These are phyloP conservation scores for Carallia pectinifolia DNA, from an alignment of 345 rosid species.

Conservation along the genomic window DNA sequence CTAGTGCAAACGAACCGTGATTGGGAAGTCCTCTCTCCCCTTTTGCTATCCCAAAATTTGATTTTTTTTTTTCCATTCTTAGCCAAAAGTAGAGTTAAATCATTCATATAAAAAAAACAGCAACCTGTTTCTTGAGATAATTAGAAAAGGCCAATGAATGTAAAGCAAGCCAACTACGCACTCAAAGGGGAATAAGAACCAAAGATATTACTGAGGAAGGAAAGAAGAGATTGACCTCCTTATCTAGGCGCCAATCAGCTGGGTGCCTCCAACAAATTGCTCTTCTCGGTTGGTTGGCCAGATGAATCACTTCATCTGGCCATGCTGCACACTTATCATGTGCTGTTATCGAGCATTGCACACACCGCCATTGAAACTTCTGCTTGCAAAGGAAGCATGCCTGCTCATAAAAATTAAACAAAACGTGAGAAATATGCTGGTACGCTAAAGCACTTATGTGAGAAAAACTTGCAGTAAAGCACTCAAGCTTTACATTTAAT, in stretches of 20 bases:
- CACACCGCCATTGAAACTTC: slow-evolving; percentile 72
- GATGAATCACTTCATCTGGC: slow-evolving; percentile 58
- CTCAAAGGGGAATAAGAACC: slow-evolving; percentile 1
- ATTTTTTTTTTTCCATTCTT: too few relatives aligned
- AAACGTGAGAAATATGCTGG: too few relatives aligned
- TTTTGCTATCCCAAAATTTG: too few relatives aligned
- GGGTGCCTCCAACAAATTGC: slow-evolving; percentile 96
- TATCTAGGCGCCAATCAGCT: slow-evolving; percentile 64
- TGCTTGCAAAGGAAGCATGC: slow-evolving; percentile 75
- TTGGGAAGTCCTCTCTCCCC: too few relatives aligned
- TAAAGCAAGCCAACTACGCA: neutral
- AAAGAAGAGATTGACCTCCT: slow-evolving; percentile 72
- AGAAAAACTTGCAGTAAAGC: too few relatives aligned
- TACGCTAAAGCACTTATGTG: too few relatives aligned
- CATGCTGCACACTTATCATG: slow-evolving; percentile 86
- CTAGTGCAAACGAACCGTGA: too few relatives aligned
- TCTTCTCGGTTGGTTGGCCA: slow-evolving; percentile 56
- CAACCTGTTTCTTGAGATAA: too few relatives aligned
- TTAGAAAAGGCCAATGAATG: too few relatives aligned
- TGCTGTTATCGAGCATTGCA: slow-evolving; percentile 63
- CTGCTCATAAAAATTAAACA: slow-evolving; percentile 36
- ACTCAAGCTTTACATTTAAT: too few relatives aligned
- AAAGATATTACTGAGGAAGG: slow-evolving; percentile 27
- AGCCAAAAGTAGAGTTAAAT: too few relatives aligned
- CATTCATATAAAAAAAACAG: too few relatives aligned